Percentiles rank a stretch among this genome's conserved stretches.
Conservation (phyloP, 208 protist genomes). For the Polymyxa betae region DNA sequence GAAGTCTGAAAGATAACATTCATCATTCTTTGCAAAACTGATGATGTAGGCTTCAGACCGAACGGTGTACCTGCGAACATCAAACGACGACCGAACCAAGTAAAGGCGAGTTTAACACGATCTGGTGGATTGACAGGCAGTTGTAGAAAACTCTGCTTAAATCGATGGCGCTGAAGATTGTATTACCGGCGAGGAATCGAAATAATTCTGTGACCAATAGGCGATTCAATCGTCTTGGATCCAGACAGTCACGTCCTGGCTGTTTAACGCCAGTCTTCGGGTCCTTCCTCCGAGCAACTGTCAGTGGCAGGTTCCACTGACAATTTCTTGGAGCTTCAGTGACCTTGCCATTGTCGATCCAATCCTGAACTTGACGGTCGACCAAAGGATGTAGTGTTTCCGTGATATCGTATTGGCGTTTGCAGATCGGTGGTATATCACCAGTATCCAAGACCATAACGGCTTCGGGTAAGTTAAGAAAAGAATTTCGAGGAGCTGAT, state of each 20-base stretch:
- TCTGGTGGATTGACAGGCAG: not conserved
- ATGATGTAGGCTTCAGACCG: not conserved
- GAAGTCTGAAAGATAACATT: not conserved
- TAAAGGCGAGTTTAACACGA: not conserved
- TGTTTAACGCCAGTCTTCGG: not conserved
- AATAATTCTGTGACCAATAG: not conserved
- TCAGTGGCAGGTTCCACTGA: not conserved
- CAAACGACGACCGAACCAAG: not conserved
- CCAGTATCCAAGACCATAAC: not conserved
- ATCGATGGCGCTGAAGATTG: not conserved
- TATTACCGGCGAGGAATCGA: not conserved
- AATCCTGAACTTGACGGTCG: not conserved
- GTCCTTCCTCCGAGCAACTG: not conserved
- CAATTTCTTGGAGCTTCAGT: not conserved
- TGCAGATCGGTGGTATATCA: not conserved
- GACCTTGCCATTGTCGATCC: not conserved
- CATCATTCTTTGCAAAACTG: not conserved
- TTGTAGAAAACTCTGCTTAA: conserved; percentile 10
- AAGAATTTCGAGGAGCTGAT: not conserved
- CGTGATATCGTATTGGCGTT: not conserved
- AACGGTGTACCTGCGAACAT: not conserved
- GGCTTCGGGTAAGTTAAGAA: not conserved
- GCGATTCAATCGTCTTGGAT: not conserved
- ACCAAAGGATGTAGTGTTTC: not conserved
- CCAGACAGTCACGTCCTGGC: not conserved